Base-by-base conservation (phyloP, 371 early-diverging fungal species). In the Amoeboaphelidium protococcarum region DNA sequence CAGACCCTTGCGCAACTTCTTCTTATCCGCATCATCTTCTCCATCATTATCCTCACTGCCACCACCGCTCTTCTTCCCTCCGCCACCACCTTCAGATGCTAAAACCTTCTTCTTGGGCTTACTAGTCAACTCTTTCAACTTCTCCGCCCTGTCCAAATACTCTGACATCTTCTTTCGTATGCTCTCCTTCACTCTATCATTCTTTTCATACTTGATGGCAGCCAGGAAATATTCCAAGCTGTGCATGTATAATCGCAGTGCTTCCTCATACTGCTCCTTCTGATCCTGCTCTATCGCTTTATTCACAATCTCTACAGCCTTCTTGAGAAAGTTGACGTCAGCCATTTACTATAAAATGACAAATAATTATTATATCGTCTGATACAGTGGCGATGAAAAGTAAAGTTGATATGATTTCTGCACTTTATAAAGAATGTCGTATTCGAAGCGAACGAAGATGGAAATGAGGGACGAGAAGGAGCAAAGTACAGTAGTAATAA, bases 191-290 rank as follows among this genome's bases (percentile, higher is more conserved):
- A 71, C 58, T 41, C 74, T 67, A 42, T 90, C 89, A 54, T 87
- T 87, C 65, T 85, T 89, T 56, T 94, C 91, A 55, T 88, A 91
- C 67, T 89, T 90, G 51, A 94, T 71, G 2, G 90, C 91, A 23
- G 76, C 75, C 74, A 86, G 68, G 58, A 90, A 94, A 59, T 82
- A 87, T 48, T 91, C 90, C 23, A 91, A 68, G 2, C 79, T 71
- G 59, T 79, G 75, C 50, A 71, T 71, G 57, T 94, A 94, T 45
- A 68, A 71, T 49, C 68, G 73, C 60, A 85, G 81, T 4, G 95
- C 91, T 53, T 84, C 84, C 50, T 84, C 83, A 54, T 79, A 82
- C 61, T 90, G 80, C 27, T 77, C 83, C 41, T 76, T 78, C 27
- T 66, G 70, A 64, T 91, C 94, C 55, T 86, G 88, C 46, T 86